phyloP scores from a whole-genome alignment of 352 stramenopile species.

The Pythium grandisporangium region DNA sequence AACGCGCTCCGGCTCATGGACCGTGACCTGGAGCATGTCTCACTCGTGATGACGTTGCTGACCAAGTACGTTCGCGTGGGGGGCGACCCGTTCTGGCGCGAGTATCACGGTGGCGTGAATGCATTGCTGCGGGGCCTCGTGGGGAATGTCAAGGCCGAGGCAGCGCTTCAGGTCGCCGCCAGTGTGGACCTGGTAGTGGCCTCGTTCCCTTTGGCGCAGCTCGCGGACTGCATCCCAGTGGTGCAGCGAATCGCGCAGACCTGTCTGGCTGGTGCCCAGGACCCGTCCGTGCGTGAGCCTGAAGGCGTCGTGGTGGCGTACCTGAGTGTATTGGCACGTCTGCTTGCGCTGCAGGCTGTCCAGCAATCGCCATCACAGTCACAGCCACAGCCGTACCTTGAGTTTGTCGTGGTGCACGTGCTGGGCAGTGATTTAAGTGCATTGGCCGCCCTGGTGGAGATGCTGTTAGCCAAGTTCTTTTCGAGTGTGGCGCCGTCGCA shows the following conservation, averaged over 20 bases:
- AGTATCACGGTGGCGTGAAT: slow-evolving; percentile 33
- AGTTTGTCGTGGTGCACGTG: slow-evolving; percentile 34
- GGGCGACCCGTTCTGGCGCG: slow-evolving; percentile 50
- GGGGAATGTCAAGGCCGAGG: slow-evolving; percentile 65
- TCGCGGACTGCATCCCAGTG: slow-evolving; percentile 19
- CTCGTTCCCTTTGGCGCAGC: slow-evolving; percentile 25
- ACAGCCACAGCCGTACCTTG: slow-evolving; percentile 31
- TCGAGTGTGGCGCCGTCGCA: slow-evolving; percentile 50
- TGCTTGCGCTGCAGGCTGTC: no score
- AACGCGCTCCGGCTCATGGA: slow-evolving; percentile 61
- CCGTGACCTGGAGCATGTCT: slow-evolving; percentile 74
- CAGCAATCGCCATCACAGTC: no score
- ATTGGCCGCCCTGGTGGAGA: slow-evolving; percentile 35
- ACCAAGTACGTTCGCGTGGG: slow-evolving; percentile 60
- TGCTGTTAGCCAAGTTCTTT: slow-evolving; percentile 70
- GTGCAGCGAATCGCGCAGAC: slow-evolving; percentile 32
- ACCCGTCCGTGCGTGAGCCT: slow-evolving; percentile 25
- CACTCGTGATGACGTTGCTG: slow-evolving; percentile 40
- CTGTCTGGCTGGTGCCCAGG: slow-evolving; percentile 33
- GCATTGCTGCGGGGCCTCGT: slow-evolving; percentile 36
- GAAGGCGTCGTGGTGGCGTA: slow-evolving; percentile 59
- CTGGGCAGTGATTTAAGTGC: slow-evolving; percentile 23
- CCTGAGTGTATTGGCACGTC: slow-evolving; percentile 39
- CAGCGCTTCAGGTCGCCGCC: slow-evolving; percentile 41
- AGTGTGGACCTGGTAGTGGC: slow-evolving; percentile 31